Conservation (phyloP, 129 eudicot genomes). For the Escallonia rubra region DNA sequence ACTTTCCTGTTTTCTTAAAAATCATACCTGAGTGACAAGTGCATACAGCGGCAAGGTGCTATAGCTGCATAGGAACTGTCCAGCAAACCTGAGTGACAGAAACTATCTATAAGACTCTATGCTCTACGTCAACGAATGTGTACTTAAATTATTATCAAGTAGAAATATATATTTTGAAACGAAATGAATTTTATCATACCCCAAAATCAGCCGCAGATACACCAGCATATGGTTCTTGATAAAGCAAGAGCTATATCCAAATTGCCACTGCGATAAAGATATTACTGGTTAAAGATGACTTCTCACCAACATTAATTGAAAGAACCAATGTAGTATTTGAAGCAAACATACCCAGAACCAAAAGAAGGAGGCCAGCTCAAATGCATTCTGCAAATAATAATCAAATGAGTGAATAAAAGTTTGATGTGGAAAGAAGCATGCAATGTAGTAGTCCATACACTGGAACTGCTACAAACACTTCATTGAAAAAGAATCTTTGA, state of each 20-base stretch:
- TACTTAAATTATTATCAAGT: too few species aligned
- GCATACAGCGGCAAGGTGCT: constrained; percentile 98
- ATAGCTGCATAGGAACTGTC: constrained; percentile 95
- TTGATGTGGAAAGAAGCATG: not conserved
- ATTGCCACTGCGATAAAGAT: constrained; percentile 81
- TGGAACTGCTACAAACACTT: constrained; percentile 1
- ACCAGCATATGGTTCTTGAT: constrained; percentile 78
- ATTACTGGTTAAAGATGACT: constrained; percentile 6
- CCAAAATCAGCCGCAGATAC: constrained; percentile 73
- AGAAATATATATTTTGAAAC: not conserved
- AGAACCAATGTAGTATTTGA: constrained; percentile 2
- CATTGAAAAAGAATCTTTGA: not conserved
- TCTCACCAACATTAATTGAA: not conserved
- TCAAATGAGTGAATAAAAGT: not conserved
- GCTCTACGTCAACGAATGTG: not conserved
- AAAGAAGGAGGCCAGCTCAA: constrained; percentile 96
- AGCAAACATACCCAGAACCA: constrained; percentile 88
- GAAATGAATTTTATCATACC: constrained; percentile 29
- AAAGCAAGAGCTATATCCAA: constrained; percentile 88
- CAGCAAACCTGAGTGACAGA: constrained; percentile 54
- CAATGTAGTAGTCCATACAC: not conserved
- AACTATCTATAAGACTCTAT: not conserved
- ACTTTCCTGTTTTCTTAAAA: not conserved
- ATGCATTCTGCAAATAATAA: constrained; percentile 68
- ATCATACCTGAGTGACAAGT: constrained; percentile 86